These are phyloP conservation scores for Manihot esculenta DNA, from an alignment of 441 rosid species.

Conservation along the genomic window DNA sequence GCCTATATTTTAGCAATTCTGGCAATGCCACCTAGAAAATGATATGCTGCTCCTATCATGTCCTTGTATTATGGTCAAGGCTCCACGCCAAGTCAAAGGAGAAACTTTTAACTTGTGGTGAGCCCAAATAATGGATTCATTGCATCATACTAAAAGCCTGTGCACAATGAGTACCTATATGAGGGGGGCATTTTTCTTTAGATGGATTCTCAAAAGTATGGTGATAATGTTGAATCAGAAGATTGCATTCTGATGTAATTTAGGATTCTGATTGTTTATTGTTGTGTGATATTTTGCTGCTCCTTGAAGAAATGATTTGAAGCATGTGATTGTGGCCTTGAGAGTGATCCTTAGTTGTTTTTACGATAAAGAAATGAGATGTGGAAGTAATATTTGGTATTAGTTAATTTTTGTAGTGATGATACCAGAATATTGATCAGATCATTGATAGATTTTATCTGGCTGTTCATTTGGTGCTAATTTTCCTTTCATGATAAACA, in stretches of 20 bases:
- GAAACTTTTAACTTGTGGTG: not conserved
- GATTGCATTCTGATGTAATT: not conserved
- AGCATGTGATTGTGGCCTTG: conserved; percentile 11
- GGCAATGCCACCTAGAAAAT: not conserved
- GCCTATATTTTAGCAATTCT: not conserved
- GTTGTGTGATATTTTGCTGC: not conserved
- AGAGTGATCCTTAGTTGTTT: conserved; percentile 2
- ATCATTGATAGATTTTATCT: conserved; percentile 11
- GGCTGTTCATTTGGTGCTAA: not conserved
- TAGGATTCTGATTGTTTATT: not conserved
- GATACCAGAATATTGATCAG: not conserved
- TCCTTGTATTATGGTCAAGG: not conserved
- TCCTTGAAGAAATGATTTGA: not conserved
- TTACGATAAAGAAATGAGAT: not conserved
- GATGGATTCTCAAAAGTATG: not conserved
- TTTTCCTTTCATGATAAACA: conserved; percentile 9
- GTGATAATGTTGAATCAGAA: not conserved
- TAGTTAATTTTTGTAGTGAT: not conserved
- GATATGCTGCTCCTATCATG: not conserved
- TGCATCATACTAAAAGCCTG: not conserved
- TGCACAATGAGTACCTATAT: not conserved
- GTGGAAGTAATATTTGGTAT: not conserved
- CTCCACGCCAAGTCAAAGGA: not conserved
- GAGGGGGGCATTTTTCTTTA: not conserved
- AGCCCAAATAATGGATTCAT: not conserved